Evolutionary conservation across 192 early-diverging fungal genomes (phyloP).

Genomic region (Coemansia sp.): DNA sequence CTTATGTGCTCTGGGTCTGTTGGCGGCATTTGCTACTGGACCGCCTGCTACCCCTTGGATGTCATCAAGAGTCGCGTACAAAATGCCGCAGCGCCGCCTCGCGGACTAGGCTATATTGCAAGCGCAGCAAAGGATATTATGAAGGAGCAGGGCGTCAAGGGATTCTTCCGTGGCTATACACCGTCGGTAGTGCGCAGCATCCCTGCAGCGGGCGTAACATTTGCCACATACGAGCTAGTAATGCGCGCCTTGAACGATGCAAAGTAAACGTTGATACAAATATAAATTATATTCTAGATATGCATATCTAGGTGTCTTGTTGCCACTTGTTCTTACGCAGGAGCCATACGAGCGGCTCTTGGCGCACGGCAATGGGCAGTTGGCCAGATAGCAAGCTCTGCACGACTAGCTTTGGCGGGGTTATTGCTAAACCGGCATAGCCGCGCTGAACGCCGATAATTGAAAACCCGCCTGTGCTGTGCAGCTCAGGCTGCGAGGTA

Average conservation of each 20-base stretch:
- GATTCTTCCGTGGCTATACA: constrained; percentile 67
- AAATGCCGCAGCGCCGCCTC: constrained; percentile 62
- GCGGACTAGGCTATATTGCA: constrained; percentile 61
- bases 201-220: constrained; percentile 79
- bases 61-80: constrained; percentile 81
- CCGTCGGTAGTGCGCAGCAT: constrained; percentile 60
- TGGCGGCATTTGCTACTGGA: constrained; percentile 82
- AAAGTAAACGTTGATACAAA: background rate
- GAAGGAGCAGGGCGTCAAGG: constrained; percentile 59
- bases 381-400: background rate
- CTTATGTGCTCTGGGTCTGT: constrained; percentile 80
- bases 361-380: constrained; percentile 8
- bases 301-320: background rate
- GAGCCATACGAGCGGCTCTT: constrained; percentile 19
- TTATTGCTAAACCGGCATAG: constrained; percentile 19
- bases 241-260: constrained; percentile 24
- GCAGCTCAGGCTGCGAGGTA: constrained; percentile 27
- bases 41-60: constrained; percentile 81
- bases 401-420: background rate
- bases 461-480: constrained; percentile 19
- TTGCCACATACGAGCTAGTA: constrained; percentile 71
- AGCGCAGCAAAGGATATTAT: constrained; percentile 58
- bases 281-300: background rate
- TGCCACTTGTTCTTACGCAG: constrained; percentile 13
- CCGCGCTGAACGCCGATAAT: constrained; percentile 23